Evolutionary conservation across 1,284 basidiomycete genomes (phyloP).

Genomic region (Pterula multifida): DNA sequence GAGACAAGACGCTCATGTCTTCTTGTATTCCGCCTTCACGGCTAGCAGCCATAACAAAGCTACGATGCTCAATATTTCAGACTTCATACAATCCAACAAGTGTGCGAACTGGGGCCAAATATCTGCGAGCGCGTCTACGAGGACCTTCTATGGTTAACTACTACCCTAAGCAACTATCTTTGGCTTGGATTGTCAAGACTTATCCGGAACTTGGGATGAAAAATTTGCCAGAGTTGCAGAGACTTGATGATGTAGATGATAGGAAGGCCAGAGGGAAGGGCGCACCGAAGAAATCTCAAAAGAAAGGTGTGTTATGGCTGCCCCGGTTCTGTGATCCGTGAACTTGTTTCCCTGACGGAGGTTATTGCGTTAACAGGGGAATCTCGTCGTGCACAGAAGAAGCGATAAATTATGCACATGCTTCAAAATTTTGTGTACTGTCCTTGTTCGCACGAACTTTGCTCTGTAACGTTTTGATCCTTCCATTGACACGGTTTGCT

Average conservation of each 20-base stretch:
- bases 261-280: conserved; percentile 69
- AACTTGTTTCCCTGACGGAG: neutral
- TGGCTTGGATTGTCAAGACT: conserved; percentile 36
- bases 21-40: conserved; percentile 25
- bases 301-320: conserved; percentile 35
- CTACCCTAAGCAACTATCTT: conserved; percentile 49
- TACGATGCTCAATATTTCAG: conserved; percentile 68
- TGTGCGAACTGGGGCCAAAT: conserved; percentile 74
- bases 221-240: conserved; percentile 50
- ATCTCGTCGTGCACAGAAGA: neutral
- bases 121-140: conserved; percentile 61
- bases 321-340: neutral
- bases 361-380: neutral
- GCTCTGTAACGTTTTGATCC: too few species aligned
- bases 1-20: conserved; percentile 6
- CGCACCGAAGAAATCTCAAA: conserved; percentile 66
- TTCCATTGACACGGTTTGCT: too few species aligned
- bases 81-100: conserved; percentile 75
- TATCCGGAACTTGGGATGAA: conserved; percentile 47
- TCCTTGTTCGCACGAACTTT: too few species aligned
- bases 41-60: conserved; percentile 38
- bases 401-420: neutral
- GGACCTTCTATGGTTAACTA: conserved; percentile 74
- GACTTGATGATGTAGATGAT: conserved; percentile 54
- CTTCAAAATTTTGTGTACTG: too few species aligned